Conservation (phyloP, 2,329 filamentous ascomycete species). For the Trichoderma koningii region DNA sequence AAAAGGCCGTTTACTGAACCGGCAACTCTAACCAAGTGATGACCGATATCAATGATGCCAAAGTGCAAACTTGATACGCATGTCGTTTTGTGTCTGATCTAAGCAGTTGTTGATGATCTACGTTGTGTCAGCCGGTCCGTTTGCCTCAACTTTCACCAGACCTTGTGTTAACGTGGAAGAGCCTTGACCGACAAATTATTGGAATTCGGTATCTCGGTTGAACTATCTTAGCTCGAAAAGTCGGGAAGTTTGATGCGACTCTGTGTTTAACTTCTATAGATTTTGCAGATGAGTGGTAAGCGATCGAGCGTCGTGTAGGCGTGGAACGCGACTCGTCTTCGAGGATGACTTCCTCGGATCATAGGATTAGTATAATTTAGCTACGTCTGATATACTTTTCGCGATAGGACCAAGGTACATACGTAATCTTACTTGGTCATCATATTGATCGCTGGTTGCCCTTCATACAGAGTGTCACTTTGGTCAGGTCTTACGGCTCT, state of each 20-base stretch:
- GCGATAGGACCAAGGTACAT: neutral
- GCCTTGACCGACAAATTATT: neutral
- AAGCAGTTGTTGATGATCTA: neutral
- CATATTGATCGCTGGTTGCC: neutral
- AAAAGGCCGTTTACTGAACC: neutral
- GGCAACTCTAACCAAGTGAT: neutral
- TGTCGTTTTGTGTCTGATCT: neutral
- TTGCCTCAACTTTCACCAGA: neutral
- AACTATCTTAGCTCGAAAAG: no score
- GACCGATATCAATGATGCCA: neutral
- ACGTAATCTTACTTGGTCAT: neutral
- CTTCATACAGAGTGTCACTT: neutral
- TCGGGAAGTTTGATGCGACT: neutral
- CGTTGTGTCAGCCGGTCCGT: neutral
- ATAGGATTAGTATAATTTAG: neutral
- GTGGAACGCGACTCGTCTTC: neutral
- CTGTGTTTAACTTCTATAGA: neutral
- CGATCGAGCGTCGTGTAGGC: neutral
- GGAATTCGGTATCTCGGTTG: neutral
- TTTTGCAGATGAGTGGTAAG: neutral
- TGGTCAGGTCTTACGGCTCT: neutral
- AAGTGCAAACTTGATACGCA: neutral
- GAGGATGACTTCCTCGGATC: no score
- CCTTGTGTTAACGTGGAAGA: neutral
- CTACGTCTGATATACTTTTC: neutral